Base-by-base conservation (phyloP, 331 rosid species). In the Phaseolus coccineus region DNA sequence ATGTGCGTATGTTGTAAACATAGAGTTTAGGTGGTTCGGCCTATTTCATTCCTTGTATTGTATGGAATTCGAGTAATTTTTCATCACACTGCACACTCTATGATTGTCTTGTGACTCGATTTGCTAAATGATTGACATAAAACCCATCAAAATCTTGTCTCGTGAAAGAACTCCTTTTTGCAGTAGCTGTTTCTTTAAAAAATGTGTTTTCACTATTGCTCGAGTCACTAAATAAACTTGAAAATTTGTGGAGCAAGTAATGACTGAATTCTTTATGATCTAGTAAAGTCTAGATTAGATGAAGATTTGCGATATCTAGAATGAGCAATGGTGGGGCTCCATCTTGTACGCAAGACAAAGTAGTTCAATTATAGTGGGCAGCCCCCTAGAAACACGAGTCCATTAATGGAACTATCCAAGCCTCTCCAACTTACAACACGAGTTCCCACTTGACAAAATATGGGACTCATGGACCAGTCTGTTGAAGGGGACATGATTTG, bases 21-120 rank as follows among this genome's bases (percentile, higher is more conserved):
- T 1, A 35, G 59, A 83, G 25, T 70, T 80, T 59, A 77, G 27
- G 25, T 71, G 37, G 37, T 27, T 72, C 40, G 40, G 6, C 61
- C 75, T 42, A 58, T 77, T 77, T 58, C 62, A 74, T 86, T 79
- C 33, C 75, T n/a, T 50, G 81, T 27, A 24, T 55, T 64, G 66
- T 50, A 42, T 9, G 71, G 82, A 73, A 62, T 58, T 53, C 13
- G 82, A 65, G 77, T 52, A 70, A 42, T 67, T 69, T 66, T 66
- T 47, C 11, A 50, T 48, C 51, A n/a, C 53, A 66, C 59, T 79
- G 78, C 79, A 76, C 57, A 51, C 14, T 71, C 22, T 37, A 50
- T 39, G 77, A 47, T 31, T 14, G 64, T 77, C 59, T 58, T 52
- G 42, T 37, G 58, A 44, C 28, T 37, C 76, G 68, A 76, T 83